Evolutionary conservation across 345 rosid species (phyloP).

Genomic region (Rhodomyrtus tomentosa): DNA sequence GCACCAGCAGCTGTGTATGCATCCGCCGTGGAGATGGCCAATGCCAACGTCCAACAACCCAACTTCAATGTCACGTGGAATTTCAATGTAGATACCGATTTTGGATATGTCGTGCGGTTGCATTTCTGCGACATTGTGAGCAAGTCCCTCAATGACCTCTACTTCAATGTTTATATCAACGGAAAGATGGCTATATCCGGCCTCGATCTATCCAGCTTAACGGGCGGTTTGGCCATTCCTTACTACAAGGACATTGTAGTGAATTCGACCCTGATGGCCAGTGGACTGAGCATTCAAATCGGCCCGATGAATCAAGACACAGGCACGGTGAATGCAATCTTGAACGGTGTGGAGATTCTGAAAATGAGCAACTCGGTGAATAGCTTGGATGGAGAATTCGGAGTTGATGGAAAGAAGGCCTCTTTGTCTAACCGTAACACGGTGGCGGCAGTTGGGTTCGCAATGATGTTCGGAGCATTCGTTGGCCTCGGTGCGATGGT

Average conservation of each 20-base stretch:
- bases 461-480: constrained; percentile 13
- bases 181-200: constrained; percentile 4
- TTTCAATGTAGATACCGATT: constrained; percentile 1
- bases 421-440: neutral
- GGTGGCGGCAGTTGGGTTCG: constrained; percentile 12
- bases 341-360: constrained; percentile 9
- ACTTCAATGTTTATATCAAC: constrained; percentile 13
- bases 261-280: constrained; percentile 1
- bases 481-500: constrained; percentile 11
- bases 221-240: neutral
- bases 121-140: constrained; percentile 12
- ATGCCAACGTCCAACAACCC: neutral
- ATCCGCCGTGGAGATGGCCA: constrained; percentile 1
- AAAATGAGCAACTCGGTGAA: constrained; percentile 10
- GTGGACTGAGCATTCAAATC: constrained; percentile 3
- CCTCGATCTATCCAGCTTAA: constrained; percentile 5
- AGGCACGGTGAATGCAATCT: constrained; percentile 1
- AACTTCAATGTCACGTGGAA: constrained; percentile 12
- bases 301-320: constrained; percentile 1
- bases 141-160: constrained; percentile 6
- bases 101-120: neutral
- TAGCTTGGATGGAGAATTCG: constrained; percentile 10
- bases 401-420: constrained; percentile 1
- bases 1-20: constrained; percentile 1
- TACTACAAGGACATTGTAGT: constrained; percentile 8